phyloP scores from a whole-genome alignment of 768 basidiomycete genomes.

The Terana coerulea region DNA sequence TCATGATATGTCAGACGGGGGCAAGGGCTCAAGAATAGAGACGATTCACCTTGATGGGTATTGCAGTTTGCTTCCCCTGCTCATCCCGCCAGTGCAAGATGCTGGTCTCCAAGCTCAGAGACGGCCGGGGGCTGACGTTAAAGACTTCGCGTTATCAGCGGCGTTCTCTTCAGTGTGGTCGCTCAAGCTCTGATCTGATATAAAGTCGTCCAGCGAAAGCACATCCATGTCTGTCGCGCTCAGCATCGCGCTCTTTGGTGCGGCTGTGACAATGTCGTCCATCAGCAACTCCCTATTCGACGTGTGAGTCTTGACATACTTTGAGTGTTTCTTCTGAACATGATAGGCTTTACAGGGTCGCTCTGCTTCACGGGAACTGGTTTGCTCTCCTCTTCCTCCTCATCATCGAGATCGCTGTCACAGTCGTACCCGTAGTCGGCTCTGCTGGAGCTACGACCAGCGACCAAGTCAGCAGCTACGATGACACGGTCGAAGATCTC shows the following conservation, averaged over 20 bases:
- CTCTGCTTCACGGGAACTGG: too few species aligned
- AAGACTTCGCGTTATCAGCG: neutral
- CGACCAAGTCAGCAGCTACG: neutral
- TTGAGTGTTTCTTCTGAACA: too few species aligned
- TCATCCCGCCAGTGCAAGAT: constrained; percentile 6
- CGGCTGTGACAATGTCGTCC: too few species aligned
- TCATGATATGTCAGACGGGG: too few species aligned
- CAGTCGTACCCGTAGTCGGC: constrained; percentile 10
- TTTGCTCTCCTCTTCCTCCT: constrained; percentile 4
- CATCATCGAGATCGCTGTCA: constrained; percentile 11
- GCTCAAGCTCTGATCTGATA: constrained; percentile 5
- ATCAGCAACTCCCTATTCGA: too few species aligned
- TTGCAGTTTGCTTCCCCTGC: neutral
- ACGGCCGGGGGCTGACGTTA: neutral
- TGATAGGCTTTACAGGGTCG: too few species aligned
- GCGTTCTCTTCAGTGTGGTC: neutral
- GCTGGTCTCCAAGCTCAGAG: constrained; percentile 4
- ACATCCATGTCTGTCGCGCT: constrained; percentile 7
- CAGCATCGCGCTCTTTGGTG: constrained; percentile 6
- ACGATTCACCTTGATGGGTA: constrained; percentile 20
- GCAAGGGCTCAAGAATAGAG: too few species aligned
- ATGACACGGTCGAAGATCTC: neutral
- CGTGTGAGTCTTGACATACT: too few species aligned
- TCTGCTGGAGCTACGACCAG: neutral
- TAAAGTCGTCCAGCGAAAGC: constrained; percentile 9